Base-by-base conservation (phyloP, 140 eudicot genomes). In the Stevia rebaudiana region DNA sequence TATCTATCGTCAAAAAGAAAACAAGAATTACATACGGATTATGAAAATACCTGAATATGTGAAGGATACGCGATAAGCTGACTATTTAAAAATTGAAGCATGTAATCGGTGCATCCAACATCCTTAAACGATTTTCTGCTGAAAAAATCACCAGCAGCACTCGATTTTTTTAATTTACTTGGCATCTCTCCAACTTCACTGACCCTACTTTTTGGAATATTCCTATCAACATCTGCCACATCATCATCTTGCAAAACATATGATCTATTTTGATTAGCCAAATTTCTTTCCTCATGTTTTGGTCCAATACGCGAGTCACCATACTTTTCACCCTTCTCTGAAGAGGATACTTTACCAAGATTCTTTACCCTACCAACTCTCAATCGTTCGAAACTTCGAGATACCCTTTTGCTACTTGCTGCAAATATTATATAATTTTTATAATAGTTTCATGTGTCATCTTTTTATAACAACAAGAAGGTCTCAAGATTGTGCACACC, bases 111-210 rank as follows among this genome's bases (percentile, higher is more conserved):
- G 50, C 96, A 87, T 16, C 91, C 95, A 63, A 87, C 23, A 69
- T 80, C 95, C 63, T 69, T 80, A 60, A 90, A 90, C 0, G 88
- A 80, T 66, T 87, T 87, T 80, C 86, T 80, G 78, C 98, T 90
- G 49, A 82, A 90, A 58, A 90, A 90, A 24, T 84, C 94, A 17
- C 72, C 55, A 64, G 65, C 75, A 40, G 68, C 63, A 47, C 75
- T 67, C 13, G 69, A 54, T 47, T 78, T 82, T 65, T 70, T 46
- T 77, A 70, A 50, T 67, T 76, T 84, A 40, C 33, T 75, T 57
- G 83, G 51, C 28, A 43, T 30, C 10, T 28, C 59, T 18, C 63
- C 71, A 72, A 28, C 22, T 33, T 72, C 58, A 37, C 47, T 5
- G 5, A 48, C 50, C 61, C 52, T 65, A 23, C 61, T 47, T 54